Conservation (phyloP, 2,329 filamentous ascomycete genomes). For the Colletotrichum gigasporum region DNA sequence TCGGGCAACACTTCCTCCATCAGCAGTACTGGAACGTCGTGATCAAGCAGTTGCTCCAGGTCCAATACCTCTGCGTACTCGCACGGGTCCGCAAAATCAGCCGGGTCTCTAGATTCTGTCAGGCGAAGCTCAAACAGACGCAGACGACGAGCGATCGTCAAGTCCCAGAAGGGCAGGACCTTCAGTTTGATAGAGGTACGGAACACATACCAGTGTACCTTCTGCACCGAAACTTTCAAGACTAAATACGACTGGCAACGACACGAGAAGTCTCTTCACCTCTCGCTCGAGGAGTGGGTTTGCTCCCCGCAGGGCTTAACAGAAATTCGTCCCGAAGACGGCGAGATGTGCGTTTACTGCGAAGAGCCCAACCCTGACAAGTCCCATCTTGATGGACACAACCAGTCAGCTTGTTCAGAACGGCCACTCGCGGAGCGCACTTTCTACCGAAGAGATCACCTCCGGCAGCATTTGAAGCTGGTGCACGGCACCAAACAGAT, state of each 20-base stretch:
- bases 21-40: slow-evolving; percentile 26
- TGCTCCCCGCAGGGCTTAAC: slow-evolving; percentile 48
- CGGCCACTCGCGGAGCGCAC: slow-evolving; percentile 53
- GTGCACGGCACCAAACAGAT: slow-evolving; percentile 51
- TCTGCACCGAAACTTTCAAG: slow-evolving; percentile 56
- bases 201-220: slow-evolving; percentile 52
- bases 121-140: neutral
- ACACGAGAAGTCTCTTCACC: slow-evolving; percentile 59
- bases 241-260: slow-evolving; percentile 57
- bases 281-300: slow-evolving; percentile 57
- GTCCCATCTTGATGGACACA: slow-evolving; percentile 47
- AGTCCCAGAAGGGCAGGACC: neutral
- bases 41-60: slow-evolving; percentile 15
- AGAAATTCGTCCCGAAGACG: slow-evolving; percentile 52
- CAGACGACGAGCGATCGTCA: slow-evolving; percentile 4
- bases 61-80: slow-evolving; percentile 41
- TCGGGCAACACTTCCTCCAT: slow-evolving; percentile 27
- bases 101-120: slow-evolving; percentile 18
- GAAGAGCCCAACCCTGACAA: slow-evolving; percentile 40
- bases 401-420: slow-evolving; percentile 59
- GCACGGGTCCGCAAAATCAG: slow-evolving; percentile 37
- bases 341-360: slow-evolving; percentile 51
- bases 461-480: slow-evolving; percentile 52
- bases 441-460: slow-evolving; percentile 54
- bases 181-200: neutral